A percentile compares a stretch with the other conserved stretches of the same genome.
These are phyloP conservation scores for Chaetomium tenue DNA, from an alignment of 495 filamentous ascomycete genomes.

Conservation along the genomic window DNA sequence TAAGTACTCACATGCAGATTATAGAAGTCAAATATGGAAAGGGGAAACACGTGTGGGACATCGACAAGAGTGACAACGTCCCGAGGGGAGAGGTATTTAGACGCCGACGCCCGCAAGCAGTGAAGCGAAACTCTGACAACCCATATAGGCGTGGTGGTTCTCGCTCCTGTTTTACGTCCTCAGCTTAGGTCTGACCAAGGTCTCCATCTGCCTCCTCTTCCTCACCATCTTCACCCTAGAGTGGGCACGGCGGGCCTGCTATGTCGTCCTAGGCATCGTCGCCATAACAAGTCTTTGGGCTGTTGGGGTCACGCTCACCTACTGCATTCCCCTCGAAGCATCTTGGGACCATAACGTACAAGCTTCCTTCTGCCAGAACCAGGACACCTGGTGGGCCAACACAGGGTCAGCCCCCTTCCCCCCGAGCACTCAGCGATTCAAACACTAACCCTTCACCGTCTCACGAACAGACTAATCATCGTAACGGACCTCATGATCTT, in stretches of 20 bases:
- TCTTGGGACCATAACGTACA: constrained; percentile 31
- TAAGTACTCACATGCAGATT: not conserved
- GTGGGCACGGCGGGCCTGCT: constrained; percentile 26
- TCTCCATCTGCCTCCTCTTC: constrained; percentile 34
- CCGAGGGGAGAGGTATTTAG: constrained; percentile 19
- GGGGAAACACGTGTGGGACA: constrained; percentile 30
- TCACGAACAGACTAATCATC: constrained; percentile 40
- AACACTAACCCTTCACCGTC: not conserved
- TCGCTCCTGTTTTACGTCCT: constrained; percentile 26
- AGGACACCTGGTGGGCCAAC: constrained; percentile 32
- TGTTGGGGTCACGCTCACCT: constrained; percentile 20
- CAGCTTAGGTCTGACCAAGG: constrained; percentile 29
- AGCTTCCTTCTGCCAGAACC: constrained; percentile 23
- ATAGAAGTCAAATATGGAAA: constrained; percentile 27
- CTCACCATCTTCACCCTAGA: constrained; percentile 33
- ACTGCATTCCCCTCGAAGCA: constrained; percentile 33
- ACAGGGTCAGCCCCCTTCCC: constrained; percentile 22
- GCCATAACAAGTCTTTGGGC: constrained; percentile 21
- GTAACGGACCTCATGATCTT: constrained; percentile 49
- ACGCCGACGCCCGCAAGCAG: not conserved
- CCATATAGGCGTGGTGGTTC: constrained; percentile 28
- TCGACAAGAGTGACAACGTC: constrained; percentile 10
- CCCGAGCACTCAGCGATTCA: not conserved
- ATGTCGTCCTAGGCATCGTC: constrained; percentile 24
- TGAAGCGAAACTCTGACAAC: not conserved